phyloP scores from a whole-genome alignment of 1,284 basidiomycete genomes.

The Ceratorhiza oryzae-sativae region DNA sequence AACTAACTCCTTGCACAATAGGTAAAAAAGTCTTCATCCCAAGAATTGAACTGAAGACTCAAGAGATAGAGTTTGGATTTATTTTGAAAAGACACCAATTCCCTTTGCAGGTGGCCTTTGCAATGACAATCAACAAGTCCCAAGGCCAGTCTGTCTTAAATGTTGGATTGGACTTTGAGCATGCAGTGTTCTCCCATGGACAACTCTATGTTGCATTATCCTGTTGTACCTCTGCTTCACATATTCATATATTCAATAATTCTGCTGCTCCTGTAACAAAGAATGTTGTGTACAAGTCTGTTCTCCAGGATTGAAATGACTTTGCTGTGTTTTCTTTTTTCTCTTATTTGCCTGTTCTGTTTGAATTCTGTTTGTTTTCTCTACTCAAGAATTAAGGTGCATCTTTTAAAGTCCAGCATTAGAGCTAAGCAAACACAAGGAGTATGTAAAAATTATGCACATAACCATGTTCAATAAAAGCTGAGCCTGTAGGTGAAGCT shows the following conservation, averaged over 20 bases:
- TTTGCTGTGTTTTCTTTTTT: too few relatives aligned
- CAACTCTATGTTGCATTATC: slow-evolving; percentile 43
- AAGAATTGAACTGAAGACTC: slow-evolving; percentile 46
- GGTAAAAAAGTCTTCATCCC: slow-evolving; percentile 49
- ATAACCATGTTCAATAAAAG: too few relatives aligned
- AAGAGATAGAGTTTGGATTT: slow-evolving; percentile 47
- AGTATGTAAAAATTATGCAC: too few relatives aligned
- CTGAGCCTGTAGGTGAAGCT: too few relatives aligned
- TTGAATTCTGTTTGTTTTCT: too few relatives aligned
- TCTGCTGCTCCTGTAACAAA: slow-evolving; percentile 1
- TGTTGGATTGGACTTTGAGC: slow-evolving; percentile 41
- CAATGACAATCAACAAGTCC: slow-evolving; percentile 56
- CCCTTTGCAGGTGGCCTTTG: slow-evolving; percentile 54
- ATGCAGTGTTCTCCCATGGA: slow-evolving; percentile 40
- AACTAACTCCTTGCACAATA: not conserved
- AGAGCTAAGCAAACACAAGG: too few relatives aligned
- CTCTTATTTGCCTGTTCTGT: too few relatives aligned
- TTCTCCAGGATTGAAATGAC: not conserved
- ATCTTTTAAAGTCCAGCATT: not conserved
- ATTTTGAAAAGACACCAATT: slow-evolving; percentile 51
- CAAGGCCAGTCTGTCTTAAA: slow-evolving; percentile 37
- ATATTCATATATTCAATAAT: slow-evolving; percentile 35
- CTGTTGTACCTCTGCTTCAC: slow-evolving; percentile 32
- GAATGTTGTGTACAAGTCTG: slow-evolving; percentile 39
- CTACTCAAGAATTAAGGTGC: too few relatives aligned